Evolutionary conservation across 2,329 filamentous ascomycete genomes (phyloP), one percentile per base, ranked within the genome.

Genomic region (Dothideomycetes sp.): DNA sequence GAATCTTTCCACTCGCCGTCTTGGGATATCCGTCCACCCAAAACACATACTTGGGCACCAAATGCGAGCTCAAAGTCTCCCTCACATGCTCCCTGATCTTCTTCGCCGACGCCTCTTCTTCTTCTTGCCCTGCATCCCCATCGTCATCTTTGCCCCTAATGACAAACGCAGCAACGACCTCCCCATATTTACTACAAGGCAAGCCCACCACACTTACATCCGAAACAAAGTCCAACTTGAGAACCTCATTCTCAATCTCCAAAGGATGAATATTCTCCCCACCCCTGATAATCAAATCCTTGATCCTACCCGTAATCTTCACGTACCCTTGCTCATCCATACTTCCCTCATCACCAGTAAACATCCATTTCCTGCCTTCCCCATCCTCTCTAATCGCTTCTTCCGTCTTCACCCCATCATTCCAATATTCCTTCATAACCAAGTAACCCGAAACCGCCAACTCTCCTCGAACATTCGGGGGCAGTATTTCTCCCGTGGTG

Each of bases 251-350:
- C 60, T 98, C 91, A 3, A 96, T 73, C 60, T 96, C 91, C 5
- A 94, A 69, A 0, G 91, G 91, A 59, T 94, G 85, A 42, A 95
- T 94, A 58, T 98, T 98, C 60, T 96, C 91, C 17, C 91, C 91
- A 19, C 84, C 89, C 18, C 86, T 76, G 57, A 96, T 96, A 52
- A 98, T 95, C 41, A 96, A 64, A 58, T 98, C 91, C 63, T 96
- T 96, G 56, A 94, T 89, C 12, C 88, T 73, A 3, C 88, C 86
- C 1, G 87, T 95, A 55, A 96, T 94, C 51, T 76, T 74, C 2
- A 95, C 76, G 57, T 87, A 96, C 2, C 89, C 91, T 19, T 87
- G 71, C 4, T 63, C 69, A 46, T 93, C 85, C 74, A 96, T 93
- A 38, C 69, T 65, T 2, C 87, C 91, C 66, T 96, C 89, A 55